These are phyloP conservation scores for Diospyros lotus DNA, from an alignment of 148 eudicot species.

Conservation along the genomic window DNA sequence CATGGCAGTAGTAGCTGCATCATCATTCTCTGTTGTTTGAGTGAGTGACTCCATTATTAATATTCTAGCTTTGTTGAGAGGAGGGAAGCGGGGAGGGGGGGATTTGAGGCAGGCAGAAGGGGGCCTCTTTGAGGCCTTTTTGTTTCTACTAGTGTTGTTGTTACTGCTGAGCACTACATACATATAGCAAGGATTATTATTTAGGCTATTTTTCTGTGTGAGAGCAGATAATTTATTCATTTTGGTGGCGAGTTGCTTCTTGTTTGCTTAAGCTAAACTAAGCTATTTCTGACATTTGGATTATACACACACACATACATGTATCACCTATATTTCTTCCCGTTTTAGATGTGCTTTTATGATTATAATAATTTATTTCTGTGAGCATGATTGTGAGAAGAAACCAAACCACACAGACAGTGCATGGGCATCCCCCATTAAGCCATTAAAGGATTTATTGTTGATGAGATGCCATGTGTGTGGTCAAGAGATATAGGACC, in stretches of 20 bases:
- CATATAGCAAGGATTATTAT: background rate
- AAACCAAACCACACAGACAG: too few relatives aligned
- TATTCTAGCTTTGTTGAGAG: background rate
- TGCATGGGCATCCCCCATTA: too few relatives aligned
- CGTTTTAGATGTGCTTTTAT: too few relatives aligned
- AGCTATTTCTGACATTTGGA: background rate
- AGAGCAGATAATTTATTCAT: background rate
- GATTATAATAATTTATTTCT: too few relatives aligned
- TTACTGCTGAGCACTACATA: background rate
- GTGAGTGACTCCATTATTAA: background rate
- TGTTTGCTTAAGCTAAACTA: too few relatives aligned
- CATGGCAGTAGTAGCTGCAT: background rate
- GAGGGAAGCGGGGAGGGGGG: background rate
- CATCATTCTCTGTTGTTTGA: constrained; percentile 1
- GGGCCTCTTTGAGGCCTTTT: too few relatives aligned
- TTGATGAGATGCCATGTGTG: too few relatives aligned
- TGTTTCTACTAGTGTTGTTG: background rate
- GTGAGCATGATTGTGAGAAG: too few relatives aligned
- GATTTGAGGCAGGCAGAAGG: background rate
- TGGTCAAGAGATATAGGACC: too few relatives aligned
- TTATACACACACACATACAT: background rate
- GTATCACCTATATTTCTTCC: too few relatives aligned
- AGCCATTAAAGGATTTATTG: too few relatives aligned
- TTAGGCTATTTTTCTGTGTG: too few relatives aligned
- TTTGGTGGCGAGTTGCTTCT: background rate